Conservation (phyloP, 441 rosid genomes). For the Corymbia calophylla region DNA sequence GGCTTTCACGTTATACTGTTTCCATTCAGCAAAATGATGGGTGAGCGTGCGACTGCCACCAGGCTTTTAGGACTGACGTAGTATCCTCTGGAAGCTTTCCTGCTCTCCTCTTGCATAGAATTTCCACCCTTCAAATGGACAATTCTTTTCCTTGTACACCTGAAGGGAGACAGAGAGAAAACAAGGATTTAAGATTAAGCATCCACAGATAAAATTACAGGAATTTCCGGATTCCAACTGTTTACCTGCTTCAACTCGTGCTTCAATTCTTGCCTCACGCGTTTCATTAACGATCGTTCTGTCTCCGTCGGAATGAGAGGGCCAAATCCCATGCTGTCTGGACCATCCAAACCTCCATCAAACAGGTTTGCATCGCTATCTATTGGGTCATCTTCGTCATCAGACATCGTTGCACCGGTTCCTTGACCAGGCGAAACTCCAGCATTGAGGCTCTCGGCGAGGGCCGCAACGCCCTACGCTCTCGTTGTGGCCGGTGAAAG, state of each 20-base stretch:
- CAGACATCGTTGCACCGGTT: constrained; percentile 96
- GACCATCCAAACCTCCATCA: constrained; percentile 70
- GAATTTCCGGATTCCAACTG: not conserved
- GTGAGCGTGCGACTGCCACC: constrained; percentile 93
- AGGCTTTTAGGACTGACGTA: constrained; percentile 76
- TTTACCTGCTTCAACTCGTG: constrained; percentile 92
- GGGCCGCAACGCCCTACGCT: too few species aligned
- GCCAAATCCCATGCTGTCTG: constrained; percentile 79
- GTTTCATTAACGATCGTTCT: constrained; percentile 92
- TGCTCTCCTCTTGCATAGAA: constrained; percentile 91
- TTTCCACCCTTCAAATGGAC: constrained; percentile 92
- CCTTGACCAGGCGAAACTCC: constrained; percentile 98
- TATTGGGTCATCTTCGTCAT: constrained; percentile 89
- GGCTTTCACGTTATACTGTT: not conserved
- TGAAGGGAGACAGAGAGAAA: constrained; percentile 3
- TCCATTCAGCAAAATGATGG: not conserved
- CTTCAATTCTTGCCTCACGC: constrained; percentile 93
- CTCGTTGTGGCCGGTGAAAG: too few species aligned
- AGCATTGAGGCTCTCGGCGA: constrained; percentile 2
- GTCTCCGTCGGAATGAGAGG: constrained; percentile 91
- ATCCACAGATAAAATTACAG: not conserved
- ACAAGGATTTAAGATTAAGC: not conserved
- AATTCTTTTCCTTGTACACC: constrained; percentile 97
- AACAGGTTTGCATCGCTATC: constrained; percentile 83
- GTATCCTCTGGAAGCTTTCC: constrained; percentile 97